Evolutionary conservation across 495 filamentous ascomycete genomes (phyloP).

Genomic region (Aspergillus baeticus): DNA sequence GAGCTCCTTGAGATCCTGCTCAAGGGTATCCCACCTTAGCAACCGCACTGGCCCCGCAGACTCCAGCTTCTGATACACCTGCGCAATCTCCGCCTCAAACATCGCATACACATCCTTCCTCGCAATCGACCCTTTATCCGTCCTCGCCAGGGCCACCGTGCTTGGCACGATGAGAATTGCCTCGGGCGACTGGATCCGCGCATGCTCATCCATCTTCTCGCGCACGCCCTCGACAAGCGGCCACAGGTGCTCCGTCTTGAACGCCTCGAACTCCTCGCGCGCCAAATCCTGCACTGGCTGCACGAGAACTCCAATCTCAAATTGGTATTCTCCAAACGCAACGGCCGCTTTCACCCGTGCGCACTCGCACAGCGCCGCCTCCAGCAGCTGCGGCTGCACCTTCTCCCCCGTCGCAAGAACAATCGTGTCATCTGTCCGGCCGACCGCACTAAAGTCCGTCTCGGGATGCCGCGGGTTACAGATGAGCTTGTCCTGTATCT

Average conservation of each 20-base stretch:
- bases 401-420: constrained; percentile 42
- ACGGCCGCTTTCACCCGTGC: constrained; percentile 25
- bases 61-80: constrained; percentile 27
- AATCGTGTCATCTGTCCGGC: constrained; percentile 37
- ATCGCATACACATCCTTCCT: constrained; percentile 28
- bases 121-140: constrained; percentile 37
- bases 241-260: constrained; percentile 31
- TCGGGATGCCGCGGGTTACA: constrained; percentile 16
- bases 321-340: constrained; percentile 31
- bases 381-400: constrained; percentile 29
- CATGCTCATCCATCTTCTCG: constrained; percentile 27
- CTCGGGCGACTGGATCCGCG: constrained; percentile 23
- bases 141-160: constrained; percentile 22
- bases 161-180: constrained; percentile 27
- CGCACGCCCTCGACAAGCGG: constrained; percentile 21
- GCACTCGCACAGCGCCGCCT: constrained; percentile 19
- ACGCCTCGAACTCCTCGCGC: constrained; percentile 1
- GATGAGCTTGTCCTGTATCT: constrained; percentile 29
- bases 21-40: not conserved
- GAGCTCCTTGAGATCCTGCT: constrained; percentile 11
- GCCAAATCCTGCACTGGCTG: constrained; percentile 15
- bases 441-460: constrained; percentile 22
- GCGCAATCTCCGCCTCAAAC: constrained; percentile 29
- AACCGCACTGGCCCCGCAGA: not conserved
- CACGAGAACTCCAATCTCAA: constrained; percentile 34